Conservation (phyloP, 306 rosid genomes). For the Canavalia gladiata region DNA sequence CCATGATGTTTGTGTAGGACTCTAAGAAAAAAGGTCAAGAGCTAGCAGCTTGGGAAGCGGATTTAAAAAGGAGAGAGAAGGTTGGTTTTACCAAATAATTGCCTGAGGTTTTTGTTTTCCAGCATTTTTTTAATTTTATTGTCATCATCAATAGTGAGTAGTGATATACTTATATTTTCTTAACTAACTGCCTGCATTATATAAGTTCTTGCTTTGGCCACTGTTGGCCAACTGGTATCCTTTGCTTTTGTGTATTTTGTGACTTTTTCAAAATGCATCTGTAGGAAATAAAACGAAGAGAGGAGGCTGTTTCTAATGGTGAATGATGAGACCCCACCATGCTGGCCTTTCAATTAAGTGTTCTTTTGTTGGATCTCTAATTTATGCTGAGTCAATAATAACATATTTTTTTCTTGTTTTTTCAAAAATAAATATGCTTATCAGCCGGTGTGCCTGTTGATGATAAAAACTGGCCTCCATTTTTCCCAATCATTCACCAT, state of each 20-base stretch:
- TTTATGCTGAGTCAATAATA: conserved; percentile 32
- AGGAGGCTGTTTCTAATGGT: conserved; percentile 86
- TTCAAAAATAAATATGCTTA: conserved; percentile 41
- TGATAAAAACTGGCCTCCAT: conserved; percentile 96
- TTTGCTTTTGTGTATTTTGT: conserved; percentile 42
- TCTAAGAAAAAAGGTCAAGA: conserved; percentile 83
- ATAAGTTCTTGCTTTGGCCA: conserved; percentile 36
- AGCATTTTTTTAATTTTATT: conserved; percentile 32
- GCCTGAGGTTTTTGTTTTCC: conserved; percentile 10
- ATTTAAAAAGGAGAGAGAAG: conserved; percentile 86
- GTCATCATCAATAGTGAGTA: not conserved
- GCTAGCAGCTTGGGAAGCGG: conserved; percentile 94
- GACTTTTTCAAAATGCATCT: conserved; percentile 46
- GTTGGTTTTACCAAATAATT: conserved; percentile 49
- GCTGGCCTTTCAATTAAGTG: conserved; percentile 24
- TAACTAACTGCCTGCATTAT: conserved; percentile 4
- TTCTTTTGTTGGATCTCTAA: conserved; percentile 18
- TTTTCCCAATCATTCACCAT: conserved; percentile 96
- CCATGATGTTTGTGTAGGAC: conserved; percentile 61
- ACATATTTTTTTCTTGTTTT: conserved; percentile 38
- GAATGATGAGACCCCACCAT: conserved; percentile 26
- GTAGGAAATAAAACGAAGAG: conserved; percentile 90
- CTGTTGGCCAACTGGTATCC: conserved; percentile 30
- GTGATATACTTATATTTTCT: conserved; percentile 32
- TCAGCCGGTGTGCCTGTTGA: conserved; percentile 84